Conservation (phyloP, 108 stramenopile genomes). For the Bacterosira constricta region DNA sequence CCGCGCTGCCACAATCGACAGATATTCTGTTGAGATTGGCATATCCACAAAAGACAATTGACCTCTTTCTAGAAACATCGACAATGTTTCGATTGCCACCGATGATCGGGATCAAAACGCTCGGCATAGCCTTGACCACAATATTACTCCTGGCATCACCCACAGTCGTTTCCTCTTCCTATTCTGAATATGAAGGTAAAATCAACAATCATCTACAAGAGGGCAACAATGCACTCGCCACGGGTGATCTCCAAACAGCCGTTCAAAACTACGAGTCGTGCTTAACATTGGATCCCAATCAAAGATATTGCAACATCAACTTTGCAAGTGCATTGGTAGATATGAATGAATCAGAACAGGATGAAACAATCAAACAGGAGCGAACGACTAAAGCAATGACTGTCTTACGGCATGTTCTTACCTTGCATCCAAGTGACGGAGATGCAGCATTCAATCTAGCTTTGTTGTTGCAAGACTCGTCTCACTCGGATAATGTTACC, state of each 20-base stretch:
- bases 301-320: slow-evolving; percentile 44
- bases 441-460: slow-evolving; percentile 59
- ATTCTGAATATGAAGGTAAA: not conserved
- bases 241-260: slow-evolving; percentile 19
- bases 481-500: slow-evolving; percentile 26
- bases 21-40: too few species aligned
- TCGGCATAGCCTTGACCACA: too few species aligned
- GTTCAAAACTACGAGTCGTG: slow-evolving; percentile 36
- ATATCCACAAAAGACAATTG: too few species aligned
- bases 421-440: slow-evolving; percentile 32
- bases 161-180: not conserved
- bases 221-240: slow-evolving; percentile 43
- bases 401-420: slow-evolving; percentile 21
- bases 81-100: too few species aligned
- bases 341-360: slow-evolving; percentile 9
- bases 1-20: too few species aligned
- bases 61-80: too few species aligned
- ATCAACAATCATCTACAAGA: slow-evolving; percentile 16
- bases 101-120: too few species aligned
- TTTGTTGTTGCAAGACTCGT: slow-evolving; percentile 44
- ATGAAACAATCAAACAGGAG: not conserved
- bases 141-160: too few species aligned
- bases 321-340: slow-evolving; percentile 43
- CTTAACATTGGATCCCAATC: slow-evolving; percentile 31
- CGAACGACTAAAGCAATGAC: slow-evolving; percentile 11